Evolutionary conservation across 495 filamentous ascomycete genomes (phyloP).

Genomic region (Jackrogersella multiformis): DNA sequence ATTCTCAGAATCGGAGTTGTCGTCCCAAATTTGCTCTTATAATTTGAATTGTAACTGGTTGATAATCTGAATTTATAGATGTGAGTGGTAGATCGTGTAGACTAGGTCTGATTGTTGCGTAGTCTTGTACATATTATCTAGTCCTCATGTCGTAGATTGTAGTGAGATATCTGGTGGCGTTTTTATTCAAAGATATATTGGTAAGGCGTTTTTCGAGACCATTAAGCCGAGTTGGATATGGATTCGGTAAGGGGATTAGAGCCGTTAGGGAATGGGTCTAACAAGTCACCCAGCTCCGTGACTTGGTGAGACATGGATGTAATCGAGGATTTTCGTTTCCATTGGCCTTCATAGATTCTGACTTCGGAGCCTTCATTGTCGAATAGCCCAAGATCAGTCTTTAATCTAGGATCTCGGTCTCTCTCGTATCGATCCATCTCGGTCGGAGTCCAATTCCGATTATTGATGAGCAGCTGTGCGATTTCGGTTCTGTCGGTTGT

Average conservation of each 20-base stretch:
- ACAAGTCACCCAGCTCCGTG: not conserved
- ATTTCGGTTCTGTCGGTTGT: conserved; percentile 35
- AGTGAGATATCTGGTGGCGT: not conserved
- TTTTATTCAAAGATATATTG: not conserved
- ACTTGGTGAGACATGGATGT: not conserved
- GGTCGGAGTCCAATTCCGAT: conserved; percentile 47
- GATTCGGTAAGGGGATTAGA: not conserved
- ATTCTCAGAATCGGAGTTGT: not conserved
- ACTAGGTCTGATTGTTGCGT: not conserved
- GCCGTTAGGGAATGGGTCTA: conserved; percentile 11
- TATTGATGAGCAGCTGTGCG: conserved; percentile 49
- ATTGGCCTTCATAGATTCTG: conserved; percentile 27
- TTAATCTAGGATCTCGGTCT: conserved; percentile 31
- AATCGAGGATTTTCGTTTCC: conserved; percentile 21
- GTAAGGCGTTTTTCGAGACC: not conserved
- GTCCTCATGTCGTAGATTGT: too few species aligned
- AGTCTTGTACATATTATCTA: not conserved
- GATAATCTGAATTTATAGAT: not conserved
- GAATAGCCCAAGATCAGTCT: conserved; percentile 28
- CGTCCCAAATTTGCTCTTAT: not conserved
- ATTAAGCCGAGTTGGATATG: not conserved
- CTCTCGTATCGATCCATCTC: conserved; percentile 31
- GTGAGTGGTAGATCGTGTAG: not conserved
- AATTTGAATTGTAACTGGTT: not conserved
- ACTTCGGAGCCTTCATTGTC: conserved; percentile 34